Evolutionary conservation across 257 asterid species (phyloP).

Genomic region (Przewalskia tangutica): DNA sequence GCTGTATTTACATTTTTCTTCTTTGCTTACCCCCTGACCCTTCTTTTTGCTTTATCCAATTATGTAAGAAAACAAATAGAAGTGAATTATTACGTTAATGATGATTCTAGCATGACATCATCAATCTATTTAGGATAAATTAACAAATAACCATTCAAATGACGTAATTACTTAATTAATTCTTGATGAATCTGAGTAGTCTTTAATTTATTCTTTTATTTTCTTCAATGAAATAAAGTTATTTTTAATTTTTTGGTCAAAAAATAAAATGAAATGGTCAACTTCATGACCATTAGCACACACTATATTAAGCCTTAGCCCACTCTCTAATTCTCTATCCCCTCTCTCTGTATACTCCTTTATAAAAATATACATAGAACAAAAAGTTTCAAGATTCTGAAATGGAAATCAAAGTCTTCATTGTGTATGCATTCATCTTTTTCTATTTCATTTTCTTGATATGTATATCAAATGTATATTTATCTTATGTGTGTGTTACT

Average conservation of each 20-base stretch:
- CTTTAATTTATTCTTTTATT: background rate
- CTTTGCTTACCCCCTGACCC: background rate
- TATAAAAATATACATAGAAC: background rate
- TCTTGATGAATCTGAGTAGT: background rate
- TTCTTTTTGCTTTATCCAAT: background rate
- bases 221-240: background rate
- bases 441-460: background rate
- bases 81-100: background rate
- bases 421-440: conserved; percentile 35
- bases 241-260: background rate
- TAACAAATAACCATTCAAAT: background rate
- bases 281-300: background rate
- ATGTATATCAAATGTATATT: background rate
- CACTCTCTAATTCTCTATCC: background rate
- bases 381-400: background rate
- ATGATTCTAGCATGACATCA: background rate
- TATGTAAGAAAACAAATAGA: background rate
- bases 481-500: background rate
- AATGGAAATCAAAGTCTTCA: conserved; percentile 61
- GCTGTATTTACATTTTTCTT: background rate
- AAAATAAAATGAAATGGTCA: background rate
- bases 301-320: background rate
- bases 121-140: background rate
- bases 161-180: background rate
- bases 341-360: background rate